Evolutionary conservation across 169 alveolate species (phyloP).

Genomic region (Theileria annulata): DNA sequence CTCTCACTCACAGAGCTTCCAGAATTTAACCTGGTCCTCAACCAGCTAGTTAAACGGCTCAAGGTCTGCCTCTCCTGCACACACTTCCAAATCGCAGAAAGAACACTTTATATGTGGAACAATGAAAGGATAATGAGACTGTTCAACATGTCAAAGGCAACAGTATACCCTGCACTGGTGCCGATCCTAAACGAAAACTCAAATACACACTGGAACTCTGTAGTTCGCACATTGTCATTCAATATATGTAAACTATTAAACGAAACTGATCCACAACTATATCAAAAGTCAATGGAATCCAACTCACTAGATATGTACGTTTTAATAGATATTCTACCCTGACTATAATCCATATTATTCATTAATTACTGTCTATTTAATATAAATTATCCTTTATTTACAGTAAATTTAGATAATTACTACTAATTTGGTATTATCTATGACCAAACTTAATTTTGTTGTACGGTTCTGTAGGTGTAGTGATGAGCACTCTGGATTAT

Average conservation of each 20-base stretch:
- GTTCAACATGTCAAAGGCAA: constrained; percentile 76
- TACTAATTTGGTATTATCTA: neutral
- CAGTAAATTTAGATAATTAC: neutral
- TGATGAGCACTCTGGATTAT: neutral
- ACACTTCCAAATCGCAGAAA: constrained; percentile 89
- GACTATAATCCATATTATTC: neutral
- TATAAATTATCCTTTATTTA: neutral
- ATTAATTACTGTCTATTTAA: neutral
- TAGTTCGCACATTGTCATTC: constrained; percentile 67
- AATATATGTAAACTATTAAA: constrained; percentile 67
- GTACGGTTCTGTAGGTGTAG: neutral
- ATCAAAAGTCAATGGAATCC: constrained; percentile 23
- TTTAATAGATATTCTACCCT: neutral
- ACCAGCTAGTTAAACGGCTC: constrained; percentile 74
- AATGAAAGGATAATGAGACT: constrained; percentile 84
- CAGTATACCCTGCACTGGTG: constrained; percentile 72
- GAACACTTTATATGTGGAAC: constrained; percentile 90
- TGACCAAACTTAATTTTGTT: neutral
- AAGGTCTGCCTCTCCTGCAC: constrained; percentile 72
- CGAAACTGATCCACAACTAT: constrained; percentile 70
- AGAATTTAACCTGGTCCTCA: constrained; percentile 79
- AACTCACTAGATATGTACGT: neutral
- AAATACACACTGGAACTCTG: constrained; percentile 74
- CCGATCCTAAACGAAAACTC: constrained; percentile 66
- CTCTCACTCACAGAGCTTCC: constrained; percentile 81